Conservation (phyloP, 2,329 filamentous ascomycete genomes). For the Zalaria obscura region DNA sequence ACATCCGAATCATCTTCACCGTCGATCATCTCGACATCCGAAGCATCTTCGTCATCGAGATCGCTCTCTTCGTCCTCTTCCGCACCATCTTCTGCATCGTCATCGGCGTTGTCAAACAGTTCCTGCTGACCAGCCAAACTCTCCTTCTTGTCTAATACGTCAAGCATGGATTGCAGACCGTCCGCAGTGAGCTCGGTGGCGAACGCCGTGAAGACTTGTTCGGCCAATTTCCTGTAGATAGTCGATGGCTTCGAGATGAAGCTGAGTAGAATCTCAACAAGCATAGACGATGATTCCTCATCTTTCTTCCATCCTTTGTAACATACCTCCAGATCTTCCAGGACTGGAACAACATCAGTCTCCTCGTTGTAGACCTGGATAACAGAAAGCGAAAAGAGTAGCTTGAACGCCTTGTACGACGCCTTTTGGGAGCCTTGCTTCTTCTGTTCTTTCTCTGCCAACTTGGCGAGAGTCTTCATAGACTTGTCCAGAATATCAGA, state of each 20-base stretch:
- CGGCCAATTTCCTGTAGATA: conserved; percentile 71
- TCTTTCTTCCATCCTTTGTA: conserved; percentile 44
- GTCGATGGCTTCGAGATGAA: conserved; percentile 77
- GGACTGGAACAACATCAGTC: conserved; percentile 65
- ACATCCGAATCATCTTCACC: conserved; percentile 14
- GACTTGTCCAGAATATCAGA: conserved; percentile 12
- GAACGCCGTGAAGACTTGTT: conserved; percentile 78
- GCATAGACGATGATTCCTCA: conserved; percentile 42
- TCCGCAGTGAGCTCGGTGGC: conserved; percentile 58
- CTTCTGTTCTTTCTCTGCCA: conserved; percentile 12
- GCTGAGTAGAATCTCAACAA: conserved; percentile 81
- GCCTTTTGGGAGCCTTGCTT: conserved; percentile 18
- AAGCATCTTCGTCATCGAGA: conserved; percentile 19
- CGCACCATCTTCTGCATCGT: conserved; percentile 26
- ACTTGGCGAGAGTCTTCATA: conserved; percentile 9
- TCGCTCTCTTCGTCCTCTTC: conserved; percentile 22
- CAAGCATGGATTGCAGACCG: conserved; percentile 52
- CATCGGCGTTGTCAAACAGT: conserved; percentile 56
- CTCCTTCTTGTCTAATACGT: conserved; percentile 66
- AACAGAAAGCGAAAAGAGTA: conserved; percentile 73
- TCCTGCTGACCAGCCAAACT: conserved; percentile 71
- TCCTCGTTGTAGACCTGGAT: conserved; percentile 86
- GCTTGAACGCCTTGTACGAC: conserved; percentile 50
- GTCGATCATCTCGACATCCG: conserved; percentile 20
- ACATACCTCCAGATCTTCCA: conserved; percentile 69